Evolutionary conservation across 1,284 basidiomycete species (phyloP), one percentile per base, ranked within the genome.

Genomic region (Pterulicium gracile): DNA sequence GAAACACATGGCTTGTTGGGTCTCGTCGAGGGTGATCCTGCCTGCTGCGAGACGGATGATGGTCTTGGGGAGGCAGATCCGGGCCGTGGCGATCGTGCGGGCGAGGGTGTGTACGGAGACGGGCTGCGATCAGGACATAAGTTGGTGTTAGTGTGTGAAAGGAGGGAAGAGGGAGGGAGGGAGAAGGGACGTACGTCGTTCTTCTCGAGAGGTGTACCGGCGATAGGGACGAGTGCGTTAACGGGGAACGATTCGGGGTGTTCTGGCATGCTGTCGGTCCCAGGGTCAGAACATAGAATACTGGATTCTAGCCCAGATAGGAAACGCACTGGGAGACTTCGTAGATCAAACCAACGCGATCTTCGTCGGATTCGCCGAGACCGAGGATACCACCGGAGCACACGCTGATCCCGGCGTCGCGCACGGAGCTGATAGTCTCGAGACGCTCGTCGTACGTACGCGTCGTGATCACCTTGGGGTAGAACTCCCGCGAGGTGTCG

Each of bases 221-320:
- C 67, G 50, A 88, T 87, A 15, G 84, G 84, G 3, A 87, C 81
- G 46, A 98, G 73, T 3, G 95, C 95, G 64, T 98, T 98, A 52
- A 98, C 94, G 2, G 95, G 95, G 75, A 98, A 98, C 7, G 90
- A 94, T 64, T 98, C 95, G 17, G 95, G 95, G 56, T 96, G 91
- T 61, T 94, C 88, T 36, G 90, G 83, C 74, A 98, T 84, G 58
- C 91, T 94, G 52, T 14, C 34, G 21, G 13, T 32, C 23, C 21
- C 35, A 42, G 7, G 42, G 22, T 32, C 15, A 14, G 18, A 15
- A 45, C 24, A 43, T 22, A 46, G 42, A 41, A 43, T 32, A 21
- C 45, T 24, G 23, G 27, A 17, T 18, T 10, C 36, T 23, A 53
- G 46, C 3, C 47, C 24, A 42, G 36, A 39, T 43, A 20, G 23